Conservation (phyloP, 2,329 filamentous ascomycete genomes). For the Botrytis tulipae region DNA sequence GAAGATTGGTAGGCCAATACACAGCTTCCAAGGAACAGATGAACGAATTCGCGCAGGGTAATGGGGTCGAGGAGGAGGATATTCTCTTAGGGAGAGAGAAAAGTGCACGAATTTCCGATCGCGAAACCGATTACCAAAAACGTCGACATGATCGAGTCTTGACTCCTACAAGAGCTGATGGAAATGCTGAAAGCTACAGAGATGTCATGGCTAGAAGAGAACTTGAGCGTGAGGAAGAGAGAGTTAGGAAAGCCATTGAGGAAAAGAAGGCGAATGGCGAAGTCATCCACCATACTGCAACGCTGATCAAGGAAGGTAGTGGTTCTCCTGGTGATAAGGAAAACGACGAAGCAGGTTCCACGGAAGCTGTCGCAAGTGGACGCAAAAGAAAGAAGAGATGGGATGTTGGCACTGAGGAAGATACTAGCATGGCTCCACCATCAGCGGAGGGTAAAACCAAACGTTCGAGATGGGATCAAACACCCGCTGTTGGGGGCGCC, state of each 20-base stretch:
- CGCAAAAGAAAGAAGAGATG: constrained; percentile 93
- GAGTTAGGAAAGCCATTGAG: constrained; percentile 76
- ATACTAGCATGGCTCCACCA: constrained; percentile 48
- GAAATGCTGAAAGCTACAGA: constrained; percentile 78
- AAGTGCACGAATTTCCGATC: constrained; percentile 84
- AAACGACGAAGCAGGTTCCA: constrained; percentile 66
- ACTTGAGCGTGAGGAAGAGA: constrained; percentile 88
- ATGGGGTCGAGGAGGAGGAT: constrained; percentile 88
- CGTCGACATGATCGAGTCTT: constrained; percentile 85
- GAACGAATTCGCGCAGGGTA: constrained; percentile 85
- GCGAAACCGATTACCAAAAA: constrained; percentile 97
- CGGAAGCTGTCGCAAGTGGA: constrained; percentile 59
- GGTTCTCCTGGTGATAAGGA: constrained; percentile 60
- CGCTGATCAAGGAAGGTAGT: constrained; percentile 62
- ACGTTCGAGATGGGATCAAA: constrained; percentile 85
- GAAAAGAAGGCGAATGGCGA: constrained; percentile 61
- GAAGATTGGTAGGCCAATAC: constrained; percentile 88
- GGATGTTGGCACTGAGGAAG: constrained; percentile 70
- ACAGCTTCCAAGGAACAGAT: constrained; percentile 90
- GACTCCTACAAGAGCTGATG: constrained; percentile 81
- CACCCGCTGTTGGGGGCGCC: constrained; percentile 58
- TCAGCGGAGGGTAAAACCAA: constrained; percentile 56
- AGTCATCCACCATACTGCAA: constrained; percentile 66
- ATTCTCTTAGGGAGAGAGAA: constrained; percentile 82
- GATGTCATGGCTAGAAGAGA: constrained; percentile 90